Base-by-base conservation (phyloP, 306 rosid genomes). In the Corylus heterophylla region DNA sequence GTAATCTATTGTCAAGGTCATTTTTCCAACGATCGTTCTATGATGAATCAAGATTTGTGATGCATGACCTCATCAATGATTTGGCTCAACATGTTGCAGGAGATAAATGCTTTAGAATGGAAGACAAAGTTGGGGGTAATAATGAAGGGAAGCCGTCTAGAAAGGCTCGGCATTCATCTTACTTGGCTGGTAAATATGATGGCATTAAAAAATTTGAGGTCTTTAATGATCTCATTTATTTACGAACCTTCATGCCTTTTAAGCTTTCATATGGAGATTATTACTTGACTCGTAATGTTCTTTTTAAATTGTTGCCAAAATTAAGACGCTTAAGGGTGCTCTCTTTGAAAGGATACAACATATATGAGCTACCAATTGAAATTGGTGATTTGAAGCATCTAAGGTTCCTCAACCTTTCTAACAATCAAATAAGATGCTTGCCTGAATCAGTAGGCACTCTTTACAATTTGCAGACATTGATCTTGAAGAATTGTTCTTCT, bases 31-130 rank as follows among this genome's bases (percentile, higher is more conserved):
- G 1, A 18, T 44, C 51, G 2, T 8, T 0, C 2, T 0, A 2
- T 1, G 10, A 4, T 1, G 0, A 42, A 42, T 47, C 73, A 45
- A 2, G 20, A 12, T 48, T 3, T 0, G 3, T 16, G 42, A 78
- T 78, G 54, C 77, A 78, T 4, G 82, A 78, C 20, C 3, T 78
- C 1, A 7, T 78, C 1, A 74, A 78, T 4, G 71, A 78, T 78
- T 12, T 71, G 2, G 76, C 72, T 6, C 72, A 2, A 18, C 12
- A 5, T 0, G 50, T 48, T 1, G 51, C 16, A 3, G 52, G 35
- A 9, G 18, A 29, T 0, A 16, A 12, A 8, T 4, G 1, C 9
- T 9, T 12, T 3, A 0, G 3, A 1, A 5, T 16, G 20, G 27
- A 25, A 1, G 7, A 5, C 1, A 4, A 0, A 35, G 0, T 18